A percentile compares a stretch with the other conserved stretches of the same genome.
phyloP scores from a whole-genome alignment of 2,329 filamentous ascomycete species.

The Boeremia lycopersici region DNA sequence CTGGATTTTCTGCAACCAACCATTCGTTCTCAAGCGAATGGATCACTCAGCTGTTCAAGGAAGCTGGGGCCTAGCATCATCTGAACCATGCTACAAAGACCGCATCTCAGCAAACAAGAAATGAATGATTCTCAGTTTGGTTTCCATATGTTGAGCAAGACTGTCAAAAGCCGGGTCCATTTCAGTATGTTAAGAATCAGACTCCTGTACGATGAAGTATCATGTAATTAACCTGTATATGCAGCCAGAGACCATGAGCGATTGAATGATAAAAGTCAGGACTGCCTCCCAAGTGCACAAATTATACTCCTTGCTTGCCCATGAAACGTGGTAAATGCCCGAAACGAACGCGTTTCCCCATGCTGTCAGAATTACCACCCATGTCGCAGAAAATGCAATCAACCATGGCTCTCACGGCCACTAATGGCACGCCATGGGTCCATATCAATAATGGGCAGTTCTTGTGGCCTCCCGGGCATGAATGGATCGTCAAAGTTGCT shows the following conservation, averaged over 20 bases:
- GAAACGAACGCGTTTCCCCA: background rate
- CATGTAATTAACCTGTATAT: constrained; percentile 15
- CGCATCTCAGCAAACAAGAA: constrained; percentile 1
- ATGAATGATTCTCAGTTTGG: background rate
- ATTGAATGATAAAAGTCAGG: constrained; percentile 1
- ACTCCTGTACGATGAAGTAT: constrained; percentile 13
- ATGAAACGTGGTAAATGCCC: constrained; percentile 9
- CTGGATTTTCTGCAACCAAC: constrained; percentile 31
- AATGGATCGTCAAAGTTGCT: constrained; percentile 44
- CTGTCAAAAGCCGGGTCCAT: constrained; percentile 6
- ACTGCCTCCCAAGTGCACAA: constrained; percentile 10
- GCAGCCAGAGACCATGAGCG: constrained; percentile 6
- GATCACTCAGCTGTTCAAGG: constrained; percentile 42
- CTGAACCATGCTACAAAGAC: background rate
- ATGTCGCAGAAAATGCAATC: constrained; percentile 3
- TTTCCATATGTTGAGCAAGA: constrained; percentile 10
- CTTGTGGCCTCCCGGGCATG: constrained; percentile 33
- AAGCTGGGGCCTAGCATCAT: constrained; percentile 34
- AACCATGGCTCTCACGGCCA: constrained; percentile 48
- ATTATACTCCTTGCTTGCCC: constrained; percentile 5
- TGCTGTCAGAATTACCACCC: background rate
- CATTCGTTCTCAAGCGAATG: constrained; percentile 39
- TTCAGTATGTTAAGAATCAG: constrained; percentile 18
- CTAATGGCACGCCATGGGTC: constrained; percentile 48
- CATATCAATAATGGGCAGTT: constrained; percentile 41